Evolutionary conservation across 1,284 basidiomycete species (phyloP), one percentile per base, ranked within the genome.

Genomic region (Uromyces viciae-fabae): DNA sequence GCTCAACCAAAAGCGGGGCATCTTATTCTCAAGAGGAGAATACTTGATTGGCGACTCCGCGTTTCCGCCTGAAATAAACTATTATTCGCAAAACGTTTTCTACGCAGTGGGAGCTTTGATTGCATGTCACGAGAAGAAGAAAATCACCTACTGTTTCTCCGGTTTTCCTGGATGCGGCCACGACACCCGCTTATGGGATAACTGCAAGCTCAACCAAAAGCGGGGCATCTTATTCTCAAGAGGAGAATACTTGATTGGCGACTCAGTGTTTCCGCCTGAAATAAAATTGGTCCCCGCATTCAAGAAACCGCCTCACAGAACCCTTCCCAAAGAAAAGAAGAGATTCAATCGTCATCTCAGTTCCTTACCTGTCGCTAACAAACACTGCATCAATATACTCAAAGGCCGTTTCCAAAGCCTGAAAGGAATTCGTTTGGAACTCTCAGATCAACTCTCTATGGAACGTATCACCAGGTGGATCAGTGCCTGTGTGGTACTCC

Each of bases 321-420:
- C 43, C 31, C 40, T 56, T 19, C 69, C 38, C 15, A 46, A 28
- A 52, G 31, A n/a, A 14, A 72, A 72, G 33, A 49, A 19, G 15
- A 31, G 28, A n/a, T 22, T 46, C 36, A 72, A 36, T 28, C 17
- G 49, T 8, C 28, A 72, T 72, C 43, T 49, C 22, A 46, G 28
- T 46, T 43, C 28, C 28, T 19, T 72, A 8, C 69, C 15, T 25
- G 69, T 72, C 19, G 17, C 40, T 22, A 49, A 46, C 22, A 43
- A 72, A 46, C 69, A 72, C 49, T 72, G 69, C 43, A 72, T 72
- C 28, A 43, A 43, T n/a, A 72, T 72, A 46, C 43, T 72, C 11
- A 72, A 72, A 28, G 69, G 69, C 22, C 38, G 69, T 1, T 72
- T 36, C 25, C 36, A 28, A 64, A 42, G 36, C 5, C 49, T 72